These are phyloP conservation scores for Cymbopogon flexuosus DNA, from an alignment of 202 grass and related monocot species.

Conservation along the genomic window DNA sequence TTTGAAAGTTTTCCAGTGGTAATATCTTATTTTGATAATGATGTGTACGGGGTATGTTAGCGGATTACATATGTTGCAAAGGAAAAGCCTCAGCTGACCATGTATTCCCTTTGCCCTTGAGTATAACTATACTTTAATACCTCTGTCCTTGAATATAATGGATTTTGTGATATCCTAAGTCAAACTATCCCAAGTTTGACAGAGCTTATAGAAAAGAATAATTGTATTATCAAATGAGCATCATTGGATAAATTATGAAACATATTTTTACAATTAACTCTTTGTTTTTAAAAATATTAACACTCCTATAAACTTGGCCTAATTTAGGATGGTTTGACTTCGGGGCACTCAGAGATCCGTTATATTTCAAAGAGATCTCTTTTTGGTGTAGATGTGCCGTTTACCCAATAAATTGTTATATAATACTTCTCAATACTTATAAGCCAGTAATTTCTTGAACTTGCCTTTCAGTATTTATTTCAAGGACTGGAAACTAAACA, in stretches of 20 bases:
- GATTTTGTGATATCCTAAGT: not conserved
- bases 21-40: not conserved
- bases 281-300: not conserved
- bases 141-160: not conserved
- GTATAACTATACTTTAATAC: not conserved
- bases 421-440: not conserved
- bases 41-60: not conserved
- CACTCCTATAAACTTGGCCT: not conserved
- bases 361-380: not conserved
- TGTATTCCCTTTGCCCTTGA: not conserved
- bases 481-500: constrained; percentile 35
- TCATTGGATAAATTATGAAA: no score
- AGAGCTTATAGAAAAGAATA: no score
- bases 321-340: not conserved
- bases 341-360: not conserved
- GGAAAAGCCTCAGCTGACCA: not conserved
- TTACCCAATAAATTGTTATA: not conserved
- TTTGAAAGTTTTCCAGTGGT: not conserved
- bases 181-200: no score
- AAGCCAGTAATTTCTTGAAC: not conserved
- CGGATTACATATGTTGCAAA: not conserved
- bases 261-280: no score
- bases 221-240: no score
- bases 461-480: constrained; percentile 51
- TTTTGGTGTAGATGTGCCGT: not conserved